These are phyloP conservation scores for Antrodiella citrinella DNA, from an alignment of 768 basidiomycete species.

Conservation along the genomic window DNA sequence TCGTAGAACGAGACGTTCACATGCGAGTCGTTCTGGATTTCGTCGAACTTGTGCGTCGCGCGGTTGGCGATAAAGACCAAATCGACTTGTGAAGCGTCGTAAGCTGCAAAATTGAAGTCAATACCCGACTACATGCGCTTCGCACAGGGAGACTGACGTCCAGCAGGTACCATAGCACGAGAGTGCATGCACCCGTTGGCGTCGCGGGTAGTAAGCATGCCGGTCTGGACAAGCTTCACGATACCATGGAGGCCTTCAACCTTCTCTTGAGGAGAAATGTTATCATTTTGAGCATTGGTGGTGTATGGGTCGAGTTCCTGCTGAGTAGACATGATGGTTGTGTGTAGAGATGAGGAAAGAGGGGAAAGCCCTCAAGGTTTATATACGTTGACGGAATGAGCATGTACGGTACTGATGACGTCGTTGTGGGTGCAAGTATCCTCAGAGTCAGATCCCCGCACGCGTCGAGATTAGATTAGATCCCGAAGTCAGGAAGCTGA, in stretches of 20 bases:
- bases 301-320: constrained; percentile 69
- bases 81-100: constrained; percentile 38
- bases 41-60: constrained; percentile 63
- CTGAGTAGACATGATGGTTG: constrained; percentile 18
- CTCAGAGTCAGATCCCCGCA: no score
- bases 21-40: constrained; percentile 65
- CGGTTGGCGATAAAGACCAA: constrained; percentile 72
- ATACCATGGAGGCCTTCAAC: constrained; percentile 64
- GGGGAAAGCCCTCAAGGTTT: background rate
- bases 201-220: constrained; percentile 74
- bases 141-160: constrained; percentile 34
- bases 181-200: constrained; percentile 65
- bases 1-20: constrained; percentile 81
- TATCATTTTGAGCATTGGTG: constrained; percentile 49
- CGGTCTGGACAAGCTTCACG: constrained; percentile 52
- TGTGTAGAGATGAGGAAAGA: background rate
- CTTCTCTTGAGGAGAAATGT: constrained; percentile 54
- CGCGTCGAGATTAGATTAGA: no score
- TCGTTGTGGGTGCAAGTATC: background rate
- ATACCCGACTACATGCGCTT: background rate
- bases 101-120: constrained; percentile 21
- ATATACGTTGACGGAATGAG: background rate
- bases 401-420: background rate
- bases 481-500: no score
- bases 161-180: constrained; percentile 71